A percentile compares a stretch with the other conserved stretches of the same genome.
Conservation (phyloP, 139 green algal genomes). For the Chlamydomonas sp. region DNA sequence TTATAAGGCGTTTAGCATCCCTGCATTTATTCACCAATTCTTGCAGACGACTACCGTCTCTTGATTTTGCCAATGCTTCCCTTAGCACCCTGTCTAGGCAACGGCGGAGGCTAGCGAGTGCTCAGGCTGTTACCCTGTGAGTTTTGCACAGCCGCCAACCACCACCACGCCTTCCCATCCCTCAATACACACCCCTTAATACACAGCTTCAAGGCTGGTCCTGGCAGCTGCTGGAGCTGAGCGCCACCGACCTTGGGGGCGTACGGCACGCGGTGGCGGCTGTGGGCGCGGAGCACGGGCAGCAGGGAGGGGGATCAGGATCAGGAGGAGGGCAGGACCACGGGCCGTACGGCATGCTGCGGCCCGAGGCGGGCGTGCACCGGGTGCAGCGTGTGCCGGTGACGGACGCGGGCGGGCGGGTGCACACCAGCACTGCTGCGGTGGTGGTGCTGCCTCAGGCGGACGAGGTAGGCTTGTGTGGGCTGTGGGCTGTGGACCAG, state of each 20-base stretch:
- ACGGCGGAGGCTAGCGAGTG: too few relatives aligned
- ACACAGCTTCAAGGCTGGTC: constrained; percentile 10
- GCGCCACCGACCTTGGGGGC: neutral
- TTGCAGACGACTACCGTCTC: too few relatives aligned
- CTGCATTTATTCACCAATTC: too few relatives aligned
- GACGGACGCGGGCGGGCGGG: constrained; percentile 86
- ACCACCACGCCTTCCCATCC: neutral
- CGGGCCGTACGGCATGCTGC: constrained; percentile 59
- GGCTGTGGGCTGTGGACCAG: neutral
- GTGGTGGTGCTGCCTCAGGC: constrained; percentile 89
- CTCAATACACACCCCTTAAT: neutral
- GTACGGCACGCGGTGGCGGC: constrained; percentile 16
- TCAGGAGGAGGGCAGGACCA: neutral
- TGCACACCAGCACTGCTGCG: constrained; percentile 95
- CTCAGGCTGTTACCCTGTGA: too few relatives aligned
- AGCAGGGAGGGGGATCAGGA: neutral
- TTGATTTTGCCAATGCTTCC: too few relatives aligned
- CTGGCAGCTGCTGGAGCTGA: constrained; percentile 22
- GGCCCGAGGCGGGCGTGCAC: constrained; percentile 93
- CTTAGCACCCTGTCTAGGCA: too few relatives aligned
- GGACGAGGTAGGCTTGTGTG: constrained; percentile 62
- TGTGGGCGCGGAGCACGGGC: neutral
- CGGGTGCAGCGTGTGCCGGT: constrained; percentile 93
- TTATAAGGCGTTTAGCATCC: too few relatives aligned
- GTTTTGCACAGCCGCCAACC: too few relatives aligned